phyloP scores from a whole-genome alignment of 306 rosid species.

The Glycyrrhiza uralensis region DNA sequence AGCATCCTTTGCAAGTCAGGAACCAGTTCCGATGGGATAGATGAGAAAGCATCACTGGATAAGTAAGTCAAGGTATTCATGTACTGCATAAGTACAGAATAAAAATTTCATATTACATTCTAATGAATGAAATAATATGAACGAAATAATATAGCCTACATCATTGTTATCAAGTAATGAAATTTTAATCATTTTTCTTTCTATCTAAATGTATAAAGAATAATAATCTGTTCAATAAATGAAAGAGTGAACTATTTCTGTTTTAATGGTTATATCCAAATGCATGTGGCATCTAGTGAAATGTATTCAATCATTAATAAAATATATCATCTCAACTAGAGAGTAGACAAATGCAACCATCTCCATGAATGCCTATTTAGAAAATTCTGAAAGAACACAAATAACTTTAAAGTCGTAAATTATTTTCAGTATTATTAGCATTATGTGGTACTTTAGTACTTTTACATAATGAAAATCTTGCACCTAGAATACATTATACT shows the following conservation, averaged over 20 bases:
- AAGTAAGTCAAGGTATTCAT: constrained; percentile 91
- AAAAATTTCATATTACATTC: constrained; percentile 25
- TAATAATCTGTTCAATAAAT: background rate
- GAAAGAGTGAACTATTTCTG: background rate
- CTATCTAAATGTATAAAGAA: background rate
- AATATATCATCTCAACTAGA: background rate
- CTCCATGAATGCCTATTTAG: background rate
- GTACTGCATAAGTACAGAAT: constrained; percentile 62
- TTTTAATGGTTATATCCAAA: background rate
- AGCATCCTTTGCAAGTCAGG: constrained; percentile 94
- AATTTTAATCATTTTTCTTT: background rate
- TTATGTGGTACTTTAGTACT: background rate
- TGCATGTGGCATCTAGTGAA: background rate
- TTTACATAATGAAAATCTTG: background rate
- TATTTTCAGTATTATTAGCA: background rate
- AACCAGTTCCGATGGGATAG: constrained; percentile 80
- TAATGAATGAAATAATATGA: constrained; percentile 17
- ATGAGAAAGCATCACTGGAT: constrained; percentile 82
- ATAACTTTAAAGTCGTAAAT: constrained; percentile 1
- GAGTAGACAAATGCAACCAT: constrained; percentile 13
- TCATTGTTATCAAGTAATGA: background rate
- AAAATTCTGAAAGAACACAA: constrained; percentile 3
- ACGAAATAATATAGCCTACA: constrained; percentile 11
- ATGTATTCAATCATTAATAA: constrained; percentile 1
- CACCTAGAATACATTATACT: background rate